These are phyloP conservation scores for Abrus precatorius DNA, from an alignment of 306 rosid species.

Conservation along the genomic window DNA sequence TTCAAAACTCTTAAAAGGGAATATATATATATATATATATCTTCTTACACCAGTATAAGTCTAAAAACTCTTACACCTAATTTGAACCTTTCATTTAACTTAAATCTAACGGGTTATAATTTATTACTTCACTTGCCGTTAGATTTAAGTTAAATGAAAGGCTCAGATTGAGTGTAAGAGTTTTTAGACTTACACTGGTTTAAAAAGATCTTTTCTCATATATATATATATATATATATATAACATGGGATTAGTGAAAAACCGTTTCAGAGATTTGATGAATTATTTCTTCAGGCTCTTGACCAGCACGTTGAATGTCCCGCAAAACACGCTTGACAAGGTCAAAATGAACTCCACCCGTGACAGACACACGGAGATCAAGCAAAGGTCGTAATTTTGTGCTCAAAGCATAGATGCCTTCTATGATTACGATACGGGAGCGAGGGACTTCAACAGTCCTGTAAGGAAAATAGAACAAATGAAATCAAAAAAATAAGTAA, in stretches of 20 bases:
- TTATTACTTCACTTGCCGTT: no score
- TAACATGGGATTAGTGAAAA: slow-evolving; percentile 57
- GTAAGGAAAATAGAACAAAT: slow-evolving; percentile 51
- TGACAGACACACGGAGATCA: slow-evolving; percentile 96
- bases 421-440: slow-evolving; percentile 85
- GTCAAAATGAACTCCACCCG: slow-evolving; percentile 99
- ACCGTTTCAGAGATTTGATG: slow-evolving; percentile 99
- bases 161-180: no score
- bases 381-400: slow-evolving; percentile 86
- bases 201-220: no score
- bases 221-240: neutral
- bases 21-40: neutral
- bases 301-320: slow-evolving; percentile 97
- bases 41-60: no score
- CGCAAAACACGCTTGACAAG: slow-evolving; percentile 97
- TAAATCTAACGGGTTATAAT: no score
- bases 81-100: no score
- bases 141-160: no score
- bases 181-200: no score
- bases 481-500: slow-evolving; percentile 33
- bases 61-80: no score
- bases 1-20: slow-evolving; percentile 34
- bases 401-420: slow-evolving; percentile 97
- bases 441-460: slow-evolving; percentile 92
- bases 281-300: slow-evolving; percentile 98